These are phyloP conservation scores for Rhododendron williamsianum DNA, from an alignment of 148 eudicot genomes.

Conservation along the genomic window DNA sequence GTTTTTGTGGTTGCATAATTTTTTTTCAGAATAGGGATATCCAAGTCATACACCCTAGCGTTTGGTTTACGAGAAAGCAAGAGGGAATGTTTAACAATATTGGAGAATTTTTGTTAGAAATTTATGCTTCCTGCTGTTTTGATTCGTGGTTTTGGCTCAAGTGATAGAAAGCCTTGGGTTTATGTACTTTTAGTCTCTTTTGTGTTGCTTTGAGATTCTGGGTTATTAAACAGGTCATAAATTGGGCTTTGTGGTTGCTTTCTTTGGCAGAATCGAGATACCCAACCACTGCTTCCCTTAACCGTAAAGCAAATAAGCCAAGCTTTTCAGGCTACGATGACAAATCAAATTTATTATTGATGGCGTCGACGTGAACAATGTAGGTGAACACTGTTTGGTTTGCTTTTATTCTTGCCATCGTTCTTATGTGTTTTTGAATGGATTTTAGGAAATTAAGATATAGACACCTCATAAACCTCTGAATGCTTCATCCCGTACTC, in stretches of 20 bases:
- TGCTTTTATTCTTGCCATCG: background rate
- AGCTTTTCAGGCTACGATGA: conserved; percentile 48
- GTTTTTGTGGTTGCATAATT: background rate
- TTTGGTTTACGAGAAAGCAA: background rate
- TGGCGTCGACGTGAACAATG: conserved; percentile 75
- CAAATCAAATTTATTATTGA: conserved; percentile 44
- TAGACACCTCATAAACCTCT: background rate
- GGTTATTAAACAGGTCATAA: background rate
- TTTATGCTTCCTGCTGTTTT: background rate
- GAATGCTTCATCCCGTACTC: background rate
- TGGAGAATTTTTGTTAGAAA: background rate
- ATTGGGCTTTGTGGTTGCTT: conserved; percentile 3
- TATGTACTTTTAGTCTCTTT: background rate
- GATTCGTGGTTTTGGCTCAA: background rate
- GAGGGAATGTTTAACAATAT: background rate
- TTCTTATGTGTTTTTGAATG: background rate
- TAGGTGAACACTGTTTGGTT: conserved; percentile 52
- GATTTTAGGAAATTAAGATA: background rate
- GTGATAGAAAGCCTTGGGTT: background rate
- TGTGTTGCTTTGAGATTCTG: background rate
- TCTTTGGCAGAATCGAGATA: conserved; percentile 59
- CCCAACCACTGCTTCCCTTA: conserved; percentile 58
- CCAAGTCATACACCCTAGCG: background rate
- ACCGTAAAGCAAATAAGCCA: conserved; percentile 81
- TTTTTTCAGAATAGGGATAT: background rate